These are phyloP conservation scores for Actinidia polygama DNA, from an alignment of 179 eudicot genomes.

Conservation along the genomic window DNA sequence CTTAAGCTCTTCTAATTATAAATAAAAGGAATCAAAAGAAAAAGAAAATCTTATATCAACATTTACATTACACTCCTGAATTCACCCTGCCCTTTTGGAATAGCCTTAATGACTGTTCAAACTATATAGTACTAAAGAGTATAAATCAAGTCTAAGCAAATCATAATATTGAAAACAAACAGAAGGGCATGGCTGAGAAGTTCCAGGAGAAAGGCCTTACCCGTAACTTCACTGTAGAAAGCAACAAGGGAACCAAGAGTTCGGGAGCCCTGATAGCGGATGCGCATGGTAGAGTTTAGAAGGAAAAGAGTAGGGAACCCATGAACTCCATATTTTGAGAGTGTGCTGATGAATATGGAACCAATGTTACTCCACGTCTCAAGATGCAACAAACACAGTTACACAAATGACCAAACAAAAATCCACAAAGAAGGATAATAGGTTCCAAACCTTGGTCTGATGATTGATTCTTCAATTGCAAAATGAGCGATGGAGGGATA, in stretches of 20 bases:
- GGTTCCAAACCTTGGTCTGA: slow-evolving; percentile 82
- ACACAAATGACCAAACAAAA: not conserved
- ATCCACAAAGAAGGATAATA: not conserved
- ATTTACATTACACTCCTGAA: no score
- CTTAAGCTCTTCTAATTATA: no score
- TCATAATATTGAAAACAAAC: not conserved
- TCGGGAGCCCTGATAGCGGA: slow-evolving; percentile 88
- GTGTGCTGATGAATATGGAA: slow-evolving; percentile 56
- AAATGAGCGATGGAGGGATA: slow-evolving; percentile 90
- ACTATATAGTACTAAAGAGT: no score
- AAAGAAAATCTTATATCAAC: no score
- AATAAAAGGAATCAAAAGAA: no score
- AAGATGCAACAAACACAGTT: not conserved
- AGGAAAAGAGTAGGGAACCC: slow-evolving; percentile 92
- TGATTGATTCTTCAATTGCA: slow-evolving; percentile 80
- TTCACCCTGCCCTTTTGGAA: no score
- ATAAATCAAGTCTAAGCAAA: no score
- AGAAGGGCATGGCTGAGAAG: not conserved
- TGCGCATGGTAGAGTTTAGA: slow-evolving; percentile 81
- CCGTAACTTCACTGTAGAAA: slow-evolving; percentile 77
- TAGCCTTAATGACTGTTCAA: no score
- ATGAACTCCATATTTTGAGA: slow-evolving; percentile 90
- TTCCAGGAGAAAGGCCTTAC: slow-evolving; percentile 40
- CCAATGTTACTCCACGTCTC: not conserved
- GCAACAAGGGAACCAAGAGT: slow-evolving; percentile 65